phyloP scores from a whole-genome alignment of 2,329 filamentous ascomycete species.

The Fusarium denticulatum region DNA sequence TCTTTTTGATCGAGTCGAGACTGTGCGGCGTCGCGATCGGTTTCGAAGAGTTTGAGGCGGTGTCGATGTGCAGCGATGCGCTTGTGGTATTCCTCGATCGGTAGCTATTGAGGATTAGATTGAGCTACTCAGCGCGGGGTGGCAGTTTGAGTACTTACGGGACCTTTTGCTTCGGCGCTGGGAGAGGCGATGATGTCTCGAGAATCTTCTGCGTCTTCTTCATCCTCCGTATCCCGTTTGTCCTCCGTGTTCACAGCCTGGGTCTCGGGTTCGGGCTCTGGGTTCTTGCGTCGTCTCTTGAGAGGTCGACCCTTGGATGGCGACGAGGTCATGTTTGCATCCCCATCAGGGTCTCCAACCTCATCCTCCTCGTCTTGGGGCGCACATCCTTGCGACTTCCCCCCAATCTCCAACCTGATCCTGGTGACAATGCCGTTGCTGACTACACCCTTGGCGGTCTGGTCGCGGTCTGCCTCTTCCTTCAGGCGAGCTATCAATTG shows the following conservation, averaged over 20 bases:
- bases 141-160: not conserved
- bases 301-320: not conserved
- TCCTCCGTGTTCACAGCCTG: rapidly evolving
- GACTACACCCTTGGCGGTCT: not conserved
- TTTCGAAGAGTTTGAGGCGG: not conserved
- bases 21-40: not conserved
- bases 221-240: not conserved
- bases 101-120: not conserved
- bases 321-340: not conserved
- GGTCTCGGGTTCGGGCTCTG: not conserved
- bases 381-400: not conserved
- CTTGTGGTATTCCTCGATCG: not conserved
- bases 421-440: not conserved
- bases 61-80: not conserved
- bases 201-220: not conserved
- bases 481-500: not conserved
- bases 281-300: not conserved
- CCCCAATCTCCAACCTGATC: not conserved
- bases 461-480: not conserved
- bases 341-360: not conserved
- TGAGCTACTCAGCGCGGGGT: not conserved
- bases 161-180: not conserved
- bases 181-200: not conserved
- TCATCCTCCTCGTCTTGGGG: not conserved
- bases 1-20: not conserved